phyloP scores from a whole-genome alignment of 1,139 yeast genomes.

The Geotrichum klebahnii region DNA sequence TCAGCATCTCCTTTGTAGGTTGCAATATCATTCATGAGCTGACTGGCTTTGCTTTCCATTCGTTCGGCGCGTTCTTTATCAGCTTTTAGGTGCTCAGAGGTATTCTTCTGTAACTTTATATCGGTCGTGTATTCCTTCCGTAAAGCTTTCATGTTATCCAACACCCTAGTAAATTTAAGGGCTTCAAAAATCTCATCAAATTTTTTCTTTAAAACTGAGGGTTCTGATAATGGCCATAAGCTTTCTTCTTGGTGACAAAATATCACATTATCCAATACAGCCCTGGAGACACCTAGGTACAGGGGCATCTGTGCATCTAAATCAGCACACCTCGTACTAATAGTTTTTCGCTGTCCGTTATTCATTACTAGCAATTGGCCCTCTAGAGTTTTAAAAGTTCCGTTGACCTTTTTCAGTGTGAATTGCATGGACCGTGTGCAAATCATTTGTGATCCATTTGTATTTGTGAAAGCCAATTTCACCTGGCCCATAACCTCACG shows the following conservation, averaged over 20 bases:
- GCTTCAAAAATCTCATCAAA: constrained; percentile 98
- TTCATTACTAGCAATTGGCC: constrained; percentile 73
- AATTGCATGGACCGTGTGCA: constrained; percentile 82
- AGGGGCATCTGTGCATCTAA: constrained; percentile 77
- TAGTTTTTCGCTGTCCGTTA: constrained; percentile 63
- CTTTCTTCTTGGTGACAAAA: constrained; percentile 98
- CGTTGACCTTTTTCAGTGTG: constrained; percentile 54
- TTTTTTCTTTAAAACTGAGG: constrained; percentile 78
- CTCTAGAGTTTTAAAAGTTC: constrained; percentile 84
- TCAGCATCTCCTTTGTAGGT: constrained; percentile 50
- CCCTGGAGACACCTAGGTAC: constrained; percentile 80
- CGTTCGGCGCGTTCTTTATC: constrained; percentile 72
- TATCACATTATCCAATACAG: constrained; percentile 85
- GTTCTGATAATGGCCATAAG: constrained; percentile 94
- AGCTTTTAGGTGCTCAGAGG: constrained; percentile 66
- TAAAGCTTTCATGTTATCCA: constrained; percentile 70
- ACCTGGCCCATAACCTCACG: constrained; percentile 84
- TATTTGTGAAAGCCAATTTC: constrained; percentile 75
- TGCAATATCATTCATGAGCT: constrained; percentile 47
- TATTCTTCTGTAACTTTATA: constrained; percentile 69
- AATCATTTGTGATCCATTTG: constrained; percentile 74
- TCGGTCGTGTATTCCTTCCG: constrained; percentile 75
- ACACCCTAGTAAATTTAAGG: constrained; percentile 82
- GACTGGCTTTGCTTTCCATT: constrained; percentile 50
- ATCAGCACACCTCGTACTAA: constrained; percentile 81